phyloP scores from a whole-genome alignment of 495 filamentous ascomycete species.

The Penicillium malachiteum region DNA sequence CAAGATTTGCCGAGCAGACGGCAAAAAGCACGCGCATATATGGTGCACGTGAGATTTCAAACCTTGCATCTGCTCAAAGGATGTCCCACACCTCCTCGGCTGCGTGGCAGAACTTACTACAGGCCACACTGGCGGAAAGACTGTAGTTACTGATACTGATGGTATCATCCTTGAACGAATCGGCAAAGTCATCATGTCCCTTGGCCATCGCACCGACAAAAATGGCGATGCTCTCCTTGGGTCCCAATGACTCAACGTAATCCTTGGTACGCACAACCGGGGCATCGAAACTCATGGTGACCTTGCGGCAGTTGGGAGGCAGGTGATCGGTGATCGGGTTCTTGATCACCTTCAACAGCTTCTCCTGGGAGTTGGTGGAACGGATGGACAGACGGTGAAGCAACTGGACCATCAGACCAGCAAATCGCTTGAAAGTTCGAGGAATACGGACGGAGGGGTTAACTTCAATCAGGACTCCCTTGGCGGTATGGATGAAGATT shows the following conservation, averaged over 20 bases:
- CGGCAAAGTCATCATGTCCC: constrained; percentile 91
- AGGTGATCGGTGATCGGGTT: constrained; percentile 97
- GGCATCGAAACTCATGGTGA: constrained; percentile 90
- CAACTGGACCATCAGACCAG: constrained; percentile 98
- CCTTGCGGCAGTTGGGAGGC: constrained; percentile 94
- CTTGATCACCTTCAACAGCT: constrained; percentile 94
- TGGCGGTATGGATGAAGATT: constrained; percentile 97
- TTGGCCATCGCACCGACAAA: constrained; percentile 99
- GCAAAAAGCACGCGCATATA: constrained; percentile 6
- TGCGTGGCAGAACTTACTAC: constrained; percentile 98
- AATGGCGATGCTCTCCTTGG: constrained; percentile 91
- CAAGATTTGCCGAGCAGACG: constrained; percentile 4
- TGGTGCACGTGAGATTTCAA: constrained; percentile 11
- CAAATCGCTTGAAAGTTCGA: constrained; percentile 97
- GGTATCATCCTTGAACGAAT: constrained; percentile 89
- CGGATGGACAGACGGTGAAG: constrained; percentile 94
- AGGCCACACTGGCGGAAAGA: constrained; percentile 93
- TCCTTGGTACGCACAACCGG: constrained; percentile 83
- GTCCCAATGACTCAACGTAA: constrained; percentile 74
- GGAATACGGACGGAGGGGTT: constrained; percentile 96
- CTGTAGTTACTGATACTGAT: constrained; percentile 98
- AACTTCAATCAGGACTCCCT: constrained; percentile 95
- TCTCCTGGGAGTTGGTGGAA: constrained; percentile 93
- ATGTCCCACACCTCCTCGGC: constrained; percentile 97
- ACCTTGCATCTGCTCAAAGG: constrained; percentile 50